Conservation (phyloP, 2,329 filamentous ascomycete genomes). For the Verticillium nubilum region DNA sequence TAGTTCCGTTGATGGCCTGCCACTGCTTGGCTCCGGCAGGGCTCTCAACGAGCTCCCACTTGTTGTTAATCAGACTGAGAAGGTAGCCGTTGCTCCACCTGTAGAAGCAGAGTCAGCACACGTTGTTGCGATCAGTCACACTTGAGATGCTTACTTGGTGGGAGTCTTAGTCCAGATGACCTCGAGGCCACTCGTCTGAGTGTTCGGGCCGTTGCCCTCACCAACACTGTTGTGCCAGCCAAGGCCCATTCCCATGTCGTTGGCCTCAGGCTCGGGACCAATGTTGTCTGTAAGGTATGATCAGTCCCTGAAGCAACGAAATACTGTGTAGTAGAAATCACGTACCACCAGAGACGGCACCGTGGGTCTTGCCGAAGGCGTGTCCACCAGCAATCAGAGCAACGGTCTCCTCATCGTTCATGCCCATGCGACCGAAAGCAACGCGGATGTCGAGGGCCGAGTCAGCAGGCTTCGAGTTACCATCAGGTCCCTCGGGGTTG, state of each 20-base stretch:
- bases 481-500: conserved; percentile 74
- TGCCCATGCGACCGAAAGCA: conserved; percentile 74
- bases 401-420: conserved; percentile 79
- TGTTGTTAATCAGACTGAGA: conserved; percentile 70
- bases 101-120: background rate
- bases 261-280: conserved; percentile 62
- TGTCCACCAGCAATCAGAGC: conserved; percentile 75
- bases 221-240: conserved; percentile 64
- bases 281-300: conserved; percentile 44
- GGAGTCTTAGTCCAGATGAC: conserved; percentile 75
- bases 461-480: conserved; percentile 63
- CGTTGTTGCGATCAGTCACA: no score
- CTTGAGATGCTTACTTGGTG: conserved; percentile 38
- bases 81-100: conserved; percentile 67
- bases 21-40: conserved; percentile 74
- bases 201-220: conserved; percentile 61
- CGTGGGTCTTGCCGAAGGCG: conserved; percentile 76
- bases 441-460: conserved; percentile 67
- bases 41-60: conserved; percentile 72
- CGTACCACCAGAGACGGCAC: conserved; percentile 46
- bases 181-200: conserved; percentile 72
- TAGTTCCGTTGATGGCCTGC: conserved; percentile 65
- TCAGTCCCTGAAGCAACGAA: background rate
- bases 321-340: background rate
- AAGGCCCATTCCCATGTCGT: conserved; percentile 60